Conservation (phyloP, 148 eudicot species). For the Vaccinium myrtillus region DNA sequence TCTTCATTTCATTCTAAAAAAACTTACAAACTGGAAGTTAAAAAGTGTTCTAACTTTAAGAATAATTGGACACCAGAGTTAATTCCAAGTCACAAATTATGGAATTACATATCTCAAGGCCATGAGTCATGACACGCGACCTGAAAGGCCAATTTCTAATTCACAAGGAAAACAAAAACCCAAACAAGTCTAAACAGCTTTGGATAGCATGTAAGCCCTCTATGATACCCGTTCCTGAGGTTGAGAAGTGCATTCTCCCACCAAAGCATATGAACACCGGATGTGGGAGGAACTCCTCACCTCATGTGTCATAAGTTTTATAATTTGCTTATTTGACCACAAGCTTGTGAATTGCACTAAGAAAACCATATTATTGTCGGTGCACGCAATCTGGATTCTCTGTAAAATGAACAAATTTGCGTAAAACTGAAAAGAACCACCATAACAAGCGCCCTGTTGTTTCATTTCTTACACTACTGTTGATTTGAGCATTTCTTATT, state of each 20-base stretch:
- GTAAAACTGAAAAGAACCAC: neutral
- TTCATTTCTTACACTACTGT: neutral
- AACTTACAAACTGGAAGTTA: neutral
- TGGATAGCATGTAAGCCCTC: neutral
- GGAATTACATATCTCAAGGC: neutral
- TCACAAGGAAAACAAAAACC: neutral
- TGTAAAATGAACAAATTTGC: too few relatives aligned
- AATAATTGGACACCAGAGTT: neutral
- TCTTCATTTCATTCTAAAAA: neutral
- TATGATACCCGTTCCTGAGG: neutral
- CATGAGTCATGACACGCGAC: neutral
- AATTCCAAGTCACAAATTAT: neutral
- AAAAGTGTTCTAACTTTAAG: neutral
- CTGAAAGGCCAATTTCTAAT: neutral
- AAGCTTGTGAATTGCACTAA: neutral
- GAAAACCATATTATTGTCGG: neutral
- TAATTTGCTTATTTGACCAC: neutral
- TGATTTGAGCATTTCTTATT: neutral
- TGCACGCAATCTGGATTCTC: neutral
- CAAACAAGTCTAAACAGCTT: neutral
- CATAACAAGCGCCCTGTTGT: neutral
- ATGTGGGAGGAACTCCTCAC: neutral
- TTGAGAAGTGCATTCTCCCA: neutral
- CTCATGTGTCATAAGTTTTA: neutral
- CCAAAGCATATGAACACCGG: neutral